phyloP scores from a whole-genome alignment of 129 eudicot species.

The Centrapalus pauciflorus region DNA sequence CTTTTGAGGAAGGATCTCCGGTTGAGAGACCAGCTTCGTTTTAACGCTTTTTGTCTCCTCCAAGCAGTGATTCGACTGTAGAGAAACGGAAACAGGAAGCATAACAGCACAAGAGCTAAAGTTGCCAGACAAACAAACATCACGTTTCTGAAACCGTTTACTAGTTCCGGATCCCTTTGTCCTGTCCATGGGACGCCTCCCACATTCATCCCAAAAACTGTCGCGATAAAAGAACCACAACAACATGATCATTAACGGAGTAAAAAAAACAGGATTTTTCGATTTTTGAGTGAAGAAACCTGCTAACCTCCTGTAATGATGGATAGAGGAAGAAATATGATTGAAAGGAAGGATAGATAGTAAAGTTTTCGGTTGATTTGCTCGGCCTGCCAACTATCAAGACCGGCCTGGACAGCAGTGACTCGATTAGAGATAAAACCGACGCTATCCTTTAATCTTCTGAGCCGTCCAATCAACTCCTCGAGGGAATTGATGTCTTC shows the following conservation, averaged over 20 bases:
- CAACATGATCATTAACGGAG: neutral
- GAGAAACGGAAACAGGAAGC: conserved; percentile 65
- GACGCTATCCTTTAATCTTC: conserved; percentile 79
- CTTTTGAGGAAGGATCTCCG: conserved; percentile 48
- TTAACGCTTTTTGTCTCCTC: conserved; percentile 47
- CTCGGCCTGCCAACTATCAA: conserved; percentile 95
- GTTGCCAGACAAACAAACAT: conserved; percentile 61
- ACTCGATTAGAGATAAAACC: conserved; percentile 92
- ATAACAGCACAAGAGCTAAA: conserved; percentile 54
- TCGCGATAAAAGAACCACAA: neutral
- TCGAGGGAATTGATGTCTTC: conserved; percentile 71
- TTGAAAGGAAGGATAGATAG: conserved; percentile 86
- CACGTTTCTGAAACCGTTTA: conserved; percentile 80
- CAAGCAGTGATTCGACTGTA: conserved; percentile 53
- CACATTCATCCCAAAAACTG: conserved; percentile 98
- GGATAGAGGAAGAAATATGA: conserved; percentile 88
- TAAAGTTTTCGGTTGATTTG: conserved; percentile 90
- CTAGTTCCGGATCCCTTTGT: conserved; percentile 60
- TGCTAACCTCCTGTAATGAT: conserved; percentile 91
- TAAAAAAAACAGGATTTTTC: too few relatives aligned
- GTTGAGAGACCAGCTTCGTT: conserved; percentile 57
- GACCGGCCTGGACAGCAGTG: conserved; percentile 91
- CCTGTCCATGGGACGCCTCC: conserved; percentile 98
- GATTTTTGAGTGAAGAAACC: conserved; percentile 5
- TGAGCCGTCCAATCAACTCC: conserved; percentile 67